Evolutionary conservation across 805 yeast genomes (phyloP).

Genomic region (Priceomyces melissophilus): DNA sequence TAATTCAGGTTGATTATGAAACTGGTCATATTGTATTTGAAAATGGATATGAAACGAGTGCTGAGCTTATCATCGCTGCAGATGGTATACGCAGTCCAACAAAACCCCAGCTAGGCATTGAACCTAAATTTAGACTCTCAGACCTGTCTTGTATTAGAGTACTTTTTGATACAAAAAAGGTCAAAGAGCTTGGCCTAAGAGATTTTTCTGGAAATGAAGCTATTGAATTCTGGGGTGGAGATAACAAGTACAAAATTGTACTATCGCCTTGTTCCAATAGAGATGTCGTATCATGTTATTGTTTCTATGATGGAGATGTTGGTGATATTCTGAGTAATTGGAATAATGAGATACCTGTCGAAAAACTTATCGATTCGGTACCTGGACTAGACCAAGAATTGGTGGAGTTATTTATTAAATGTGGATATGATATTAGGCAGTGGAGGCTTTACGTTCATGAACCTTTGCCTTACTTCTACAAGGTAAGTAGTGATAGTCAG

Average conservation of each 20-base stretch:
- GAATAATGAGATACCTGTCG: conserved; percentile 17
- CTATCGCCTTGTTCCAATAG: conserved; percentile 20
- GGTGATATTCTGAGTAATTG: conserved; percentile 16
- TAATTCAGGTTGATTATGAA: conserved; percentile 13
- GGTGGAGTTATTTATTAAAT: conserved; percentile 15
- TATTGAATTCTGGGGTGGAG: conserved; percentile 23
- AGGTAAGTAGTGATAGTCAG: conserved; percentile 17
- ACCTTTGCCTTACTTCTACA: conserved; percentile 18
- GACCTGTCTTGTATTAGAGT: conserved; percentile 22
- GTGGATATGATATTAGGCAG: conserved; percentile 23
- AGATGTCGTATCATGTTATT: conserved; percentile 20
- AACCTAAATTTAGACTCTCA: conserved; percentile 12
- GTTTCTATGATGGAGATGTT: conserved; percentile 19
- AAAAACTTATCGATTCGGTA: conserved; percentile 13
- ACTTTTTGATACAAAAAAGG: conserved; percentile 17
- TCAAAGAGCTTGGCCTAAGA: conserved; percentile 12
- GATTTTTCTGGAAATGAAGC: conserved; percentile 21
- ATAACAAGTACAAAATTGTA: conserved; percentile 19
- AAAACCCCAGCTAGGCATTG: conserved; percentile 18
- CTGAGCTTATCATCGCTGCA: conserved; percentile 21
- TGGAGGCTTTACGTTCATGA: conserved; percentile 23
- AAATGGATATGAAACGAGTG: conserved; percentile 13
- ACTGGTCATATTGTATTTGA: conserved; percentile 17
- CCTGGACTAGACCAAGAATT: conserved; percentile 18
- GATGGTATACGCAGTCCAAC: conserved; percentile 21